Conservation (phyloP, 164 flowering plant genomes). For the Echeveria elegans region DNA sequence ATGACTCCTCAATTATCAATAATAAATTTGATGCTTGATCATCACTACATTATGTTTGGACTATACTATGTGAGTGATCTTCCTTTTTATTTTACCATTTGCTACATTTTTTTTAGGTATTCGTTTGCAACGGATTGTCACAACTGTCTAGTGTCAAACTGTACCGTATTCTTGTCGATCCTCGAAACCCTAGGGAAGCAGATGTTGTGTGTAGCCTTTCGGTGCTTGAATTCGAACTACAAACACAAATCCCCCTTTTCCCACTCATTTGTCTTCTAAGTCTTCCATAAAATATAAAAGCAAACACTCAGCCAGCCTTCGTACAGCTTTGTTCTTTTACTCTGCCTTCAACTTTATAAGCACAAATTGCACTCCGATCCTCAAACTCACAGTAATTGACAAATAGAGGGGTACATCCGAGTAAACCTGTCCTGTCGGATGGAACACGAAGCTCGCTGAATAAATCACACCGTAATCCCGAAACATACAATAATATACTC, state of each 20-base stretch:
- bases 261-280: background rate
- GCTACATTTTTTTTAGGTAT: background rate
- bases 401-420: too few relatives aligned
- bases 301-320: background rate
- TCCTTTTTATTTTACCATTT: background rate
- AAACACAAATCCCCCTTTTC: background rate
- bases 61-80: background rate
- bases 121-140: background rate
- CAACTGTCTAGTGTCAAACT: background rate
- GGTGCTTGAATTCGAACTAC: conserved; percentile 26
- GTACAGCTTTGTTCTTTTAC: conserved; percentile 4
- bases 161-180: background rate
- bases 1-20: background rate
- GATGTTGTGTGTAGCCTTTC: conserved; percentile 26
- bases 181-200: background rate
- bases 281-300: conserved; percentile 1
- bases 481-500: too few relatives aligned
- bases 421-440: too few relatives aligned
- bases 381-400: background rate
- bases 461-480: too few relatives aligned
- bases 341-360: background rate
- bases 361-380: background rate
- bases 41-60: background rate
- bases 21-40: background rate
- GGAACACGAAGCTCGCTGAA: too few relatives aligned